phyloP scores from a whole-genome alignment of 2,329 filamentous ascomycete genomes.

The Capronia coronata region DNA sequence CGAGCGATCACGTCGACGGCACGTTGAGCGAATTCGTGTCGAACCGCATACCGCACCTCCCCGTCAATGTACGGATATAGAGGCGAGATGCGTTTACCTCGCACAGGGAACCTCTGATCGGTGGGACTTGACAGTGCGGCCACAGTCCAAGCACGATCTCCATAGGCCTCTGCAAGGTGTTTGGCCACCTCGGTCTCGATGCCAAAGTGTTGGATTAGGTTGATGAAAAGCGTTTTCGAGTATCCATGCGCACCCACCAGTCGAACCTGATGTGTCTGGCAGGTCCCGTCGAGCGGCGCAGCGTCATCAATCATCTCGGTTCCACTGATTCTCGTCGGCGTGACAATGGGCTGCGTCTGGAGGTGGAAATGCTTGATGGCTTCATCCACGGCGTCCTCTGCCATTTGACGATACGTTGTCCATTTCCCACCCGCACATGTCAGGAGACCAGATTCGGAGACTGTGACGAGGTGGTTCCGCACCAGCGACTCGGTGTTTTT shows the following conservation, averaged over 20 bases:
- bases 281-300: conserved; percentile 54
- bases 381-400: conserved; percentile 80
- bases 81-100: conserved; percentile 69
- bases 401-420: conserved; percentile 92
- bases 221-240: conserved; percentile 88
- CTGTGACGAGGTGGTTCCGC: conserved; percentile 75
- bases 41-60: conserved; percentile 79
- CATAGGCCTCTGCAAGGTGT: conserved; percentile 80
- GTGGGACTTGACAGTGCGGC: conserved; percentile 73
- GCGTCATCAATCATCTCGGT: conserved; percentile 29
- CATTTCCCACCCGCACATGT: conserved; percentile 87
- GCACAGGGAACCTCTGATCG: conserved; percentile 70
- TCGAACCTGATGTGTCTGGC: conserved; percentile 76
- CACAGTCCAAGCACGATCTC: conserved; percentile 87
- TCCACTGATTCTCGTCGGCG: conserved; percentile 25
- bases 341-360: conserved; percentile 21
- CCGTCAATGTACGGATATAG: conserved; percentile 90
- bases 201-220: conserved; percentile 87
- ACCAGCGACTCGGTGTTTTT: conserved; percentile 81
- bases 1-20: conserved; percentile 82
- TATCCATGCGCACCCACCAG: conserved; percentile 79
- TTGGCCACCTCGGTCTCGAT: conserved; percentile 87
- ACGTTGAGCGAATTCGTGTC: conserved; percentile 86
- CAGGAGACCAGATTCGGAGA: conserved; percentile 71
- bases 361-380: conserved; percentile 28